Conservation (phyloP, 129 eudicot genomes). For the Flaveria bidentis region DNA sequence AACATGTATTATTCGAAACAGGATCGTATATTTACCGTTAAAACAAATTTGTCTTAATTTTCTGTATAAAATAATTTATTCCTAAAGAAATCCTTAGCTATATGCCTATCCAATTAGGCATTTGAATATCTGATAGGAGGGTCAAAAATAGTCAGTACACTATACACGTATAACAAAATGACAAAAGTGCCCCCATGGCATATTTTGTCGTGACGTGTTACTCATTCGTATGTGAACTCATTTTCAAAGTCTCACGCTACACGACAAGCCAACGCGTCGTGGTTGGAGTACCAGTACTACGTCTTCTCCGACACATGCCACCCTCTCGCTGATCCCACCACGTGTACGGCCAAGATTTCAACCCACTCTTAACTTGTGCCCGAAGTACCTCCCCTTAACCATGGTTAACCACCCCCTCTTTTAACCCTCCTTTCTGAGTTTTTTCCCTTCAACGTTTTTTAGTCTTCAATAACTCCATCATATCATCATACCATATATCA, state of each 20-base stretch:
- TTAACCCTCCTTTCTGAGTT: conserved; percentile 20
- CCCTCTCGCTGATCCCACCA: conserved; percentile 39
- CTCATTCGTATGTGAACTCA: conserved; percentile 34
- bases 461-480: neutral
- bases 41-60: too few species aligned
- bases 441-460: neutral
- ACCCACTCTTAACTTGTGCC: conserved; percentile 42
- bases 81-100: too few species aligned
- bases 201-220: conserved; percentile 24
- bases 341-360: conserved; percentile 49
- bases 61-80: too few species aligned
- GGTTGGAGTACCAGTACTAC: conserved; percentile 34
- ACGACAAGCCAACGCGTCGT: conserved; percentile 49
- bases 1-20: too few species aligned
- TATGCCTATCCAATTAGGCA: too few species aligned
- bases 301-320: conserved; percentile 63
- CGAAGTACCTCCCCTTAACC: conserved; percentile 42
- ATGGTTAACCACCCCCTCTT: conserved; percentile 51
- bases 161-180: neutral
- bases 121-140: too few species aligned
- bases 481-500: neutral
- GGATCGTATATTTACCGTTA: too few species aligned
- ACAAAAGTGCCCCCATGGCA: conserved; percentile 12
- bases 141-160: too few species aligned
- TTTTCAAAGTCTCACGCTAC: conserved; percentile 39